A percentile compares a stretch with the other conserved stretches of the same genome.
Conservation (phyloP, 1,284 basidiomycete genomes). For the Ceratobasidium sp. region DNA sequence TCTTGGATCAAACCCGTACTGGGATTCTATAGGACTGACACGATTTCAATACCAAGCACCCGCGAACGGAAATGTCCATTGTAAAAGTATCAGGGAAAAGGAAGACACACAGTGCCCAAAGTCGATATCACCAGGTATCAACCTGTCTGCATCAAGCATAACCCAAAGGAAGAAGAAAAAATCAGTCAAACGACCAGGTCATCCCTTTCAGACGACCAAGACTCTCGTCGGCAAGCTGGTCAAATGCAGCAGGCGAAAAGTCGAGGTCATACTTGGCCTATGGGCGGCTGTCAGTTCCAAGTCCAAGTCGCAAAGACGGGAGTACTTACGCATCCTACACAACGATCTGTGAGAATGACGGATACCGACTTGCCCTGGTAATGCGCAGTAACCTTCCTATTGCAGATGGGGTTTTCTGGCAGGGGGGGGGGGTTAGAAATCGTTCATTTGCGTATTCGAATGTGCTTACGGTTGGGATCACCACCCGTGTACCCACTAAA, state of each 20-base stretch:
- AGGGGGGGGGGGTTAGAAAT: neutral
- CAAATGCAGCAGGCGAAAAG: slow-evolving; percentile 63
- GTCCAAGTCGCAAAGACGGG: neutral
- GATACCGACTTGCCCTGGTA: slow-evolving; percentile 64
- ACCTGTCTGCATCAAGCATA: slow-evolving; percentile 14
- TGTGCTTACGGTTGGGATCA: slow-evolving; percentile 64
- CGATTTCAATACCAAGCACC: slow-evolving; percentile 20
- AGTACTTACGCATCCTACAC: slow-evolving; percentile 62
- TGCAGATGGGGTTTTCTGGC: slow-evolving; percentile 68
- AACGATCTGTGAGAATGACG: slow-evolving; percentile 70
- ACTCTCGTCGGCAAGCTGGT: slow-evolving; percentile 54
- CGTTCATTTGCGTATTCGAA: neutral
- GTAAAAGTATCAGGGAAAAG: slow-evolving; percentile 25
- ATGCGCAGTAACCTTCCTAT: slow-evolving; percentile 58
- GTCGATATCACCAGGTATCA: slow-evolving; percentile 22
- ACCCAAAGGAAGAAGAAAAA: neutral
- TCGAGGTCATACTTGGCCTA: slow-evolving; percentile 60
- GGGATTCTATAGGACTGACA: neutral
- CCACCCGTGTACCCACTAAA: slow-evolving; percentile 63
- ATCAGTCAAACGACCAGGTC: slow-evolving; percentile 59
- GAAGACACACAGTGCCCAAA: slow-evolving; percentile 23
- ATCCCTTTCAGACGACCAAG: slow-evolving; percentile 66
- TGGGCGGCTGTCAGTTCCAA: neutral
- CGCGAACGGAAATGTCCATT: slow-evolving; percentile 37
- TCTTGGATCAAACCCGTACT: neutral